These are phyloP conservation scores for Pythium utonaiense DNA, from an alignment of 352 stramenopile genomes.

Conservation along the genomic window DNA sequence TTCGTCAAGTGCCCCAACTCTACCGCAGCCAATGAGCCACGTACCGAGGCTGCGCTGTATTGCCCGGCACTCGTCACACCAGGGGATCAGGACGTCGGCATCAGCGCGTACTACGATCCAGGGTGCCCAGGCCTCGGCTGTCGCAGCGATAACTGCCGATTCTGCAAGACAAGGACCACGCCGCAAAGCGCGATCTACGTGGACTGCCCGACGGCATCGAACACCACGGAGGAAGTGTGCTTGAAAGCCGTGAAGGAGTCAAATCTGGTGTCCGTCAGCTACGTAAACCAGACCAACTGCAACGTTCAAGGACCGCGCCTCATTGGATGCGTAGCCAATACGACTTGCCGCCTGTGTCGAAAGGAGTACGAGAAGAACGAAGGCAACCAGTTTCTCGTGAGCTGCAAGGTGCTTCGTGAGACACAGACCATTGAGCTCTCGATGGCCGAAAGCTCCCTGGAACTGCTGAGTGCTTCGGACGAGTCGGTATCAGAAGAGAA, in stretches of 20 bases:
- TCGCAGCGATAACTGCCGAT: conserved; percentile 29
- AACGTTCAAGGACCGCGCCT: conserved; percentile 25
- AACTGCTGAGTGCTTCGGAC: no score
- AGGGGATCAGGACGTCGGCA: conserved; percentile 30
- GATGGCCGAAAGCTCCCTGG: no score
- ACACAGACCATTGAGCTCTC: conserved; percentile 11
- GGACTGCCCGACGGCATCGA: conserved; percentile 19
- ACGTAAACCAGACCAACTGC: conserved; percentile 38
- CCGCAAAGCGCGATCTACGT: conserved; percentile 11
- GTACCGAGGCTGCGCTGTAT: not conserved
- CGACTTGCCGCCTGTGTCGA: conserved; percentile 51
- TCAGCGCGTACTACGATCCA: conserved; percentile 36
- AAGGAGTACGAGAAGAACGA: conserved; percentile 61
- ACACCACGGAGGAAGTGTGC: not conserved
- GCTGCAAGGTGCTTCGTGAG: conserved; percentile 46
- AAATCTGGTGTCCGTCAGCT: conserved; percentile 39
- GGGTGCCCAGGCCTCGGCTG: conserved; percentile 31
- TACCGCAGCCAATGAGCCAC: no score
- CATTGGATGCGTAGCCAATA: conserved; percentile 38
- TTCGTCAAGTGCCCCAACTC: conserved; percentile 9
- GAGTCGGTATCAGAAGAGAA: no score
- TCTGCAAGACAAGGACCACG: conserved; percentile 35
- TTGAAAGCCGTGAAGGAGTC: conserved; percentile 22
- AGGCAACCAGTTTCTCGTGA: conserved; percentile 50
- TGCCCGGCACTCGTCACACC: conserved; percentile 17